Evolutionary conservation across 257 asterid species (phyloP), one percentile per base, ranked within the genome.

Genomic region (Penstemon newberryi): DNA sequence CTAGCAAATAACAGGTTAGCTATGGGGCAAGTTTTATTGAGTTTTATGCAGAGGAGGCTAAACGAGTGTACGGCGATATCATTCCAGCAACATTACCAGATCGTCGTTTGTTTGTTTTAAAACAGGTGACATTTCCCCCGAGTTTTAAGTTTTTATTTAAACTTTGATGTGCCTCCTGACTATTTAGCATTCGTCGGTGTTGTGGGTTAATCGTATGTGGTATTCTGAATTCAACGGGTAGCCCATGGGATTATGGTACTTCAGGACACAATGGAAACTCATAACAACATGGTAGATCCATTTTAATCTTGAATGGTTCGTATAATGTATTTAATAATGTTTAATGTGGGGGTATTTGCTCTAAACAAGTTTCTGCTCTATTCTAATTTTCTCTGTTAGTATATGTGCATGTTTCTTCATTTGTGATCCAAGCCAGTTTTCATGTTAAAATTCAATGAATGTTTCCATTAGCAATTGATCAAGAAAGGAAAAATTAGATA

Each of bases 41-140:
- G 82, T 94, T 84, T 70, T 84, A 71, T 74, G 99, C 99, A 0
- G 99, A 94, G 80, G 98, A 94, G 84, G 99, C 96, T 76, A 94
- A 89, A 71, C 87, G 98, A 65, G 73, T 94, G 61, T 94, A 91
- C 75, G 99, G 99, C 51, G 99, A 94, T 79, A 84, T 94, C 56
- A 89, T 94, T 80, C 96, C 96, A 65, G 80, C 99, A 53, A 83
- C 96, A 74, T 85, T 82, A 73, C 82, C 96, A 15, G 99, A 94
- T 80, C 95, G 99, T 5, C 89, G 96, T 19, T 81, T 94, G 73
- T 91, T 94, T 80, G 96, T 94, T 64, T 78, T 94, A 66, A 91
- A 89, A 83, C 99, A 92, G 95, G 98, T 92, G 54, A 67, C 13
- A 8, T 11, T 13, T 45, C 57, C 43, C 70, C 7, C 8, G 53